Percentiles rank a stretch among this genome's conserved stretches.
Conservation (phyloP, 306 rosid genomes). For the apple (Malus domestica) region ASM211411v1 NC_041789.1:26458001-26458500, state of each 20-base stretch:
- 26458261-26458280: neutral
- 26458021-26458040: neutral
- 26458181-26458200: neutral
- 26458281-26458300: constrained; percentile 28
- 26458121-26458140: neutral
- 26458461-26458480: constrained; percentile 35
- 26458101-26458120: neutral
- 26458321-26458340: constrained; percentile 31
- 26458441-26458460: constrained; percentile 24
- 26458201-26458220: neutral
- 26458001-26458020: neutral
- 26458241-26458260: neutral
- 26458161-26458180: neutral
- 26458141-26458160: neutral
- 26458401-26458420: constrained; percentile 36
- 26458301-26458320: constrained; percentile 46
- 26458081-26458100: neutral
- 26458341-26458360: neutral
- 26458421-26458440: constrained; percentile 37
- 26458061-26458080: neutral
- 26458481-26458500: constrained; percentile 18
- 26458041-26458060: neutral
- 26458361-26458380: constrained; percentile 36
- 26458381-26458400: constrained; percentile 17
- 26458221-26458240: neutral